A percentile compares a stretch with the other conserved stretches of the same genome.
phyloP scores from a whole-genome alignment of 352 stramenopile genomes.

The Phytophthora hibernalis region DNA sequence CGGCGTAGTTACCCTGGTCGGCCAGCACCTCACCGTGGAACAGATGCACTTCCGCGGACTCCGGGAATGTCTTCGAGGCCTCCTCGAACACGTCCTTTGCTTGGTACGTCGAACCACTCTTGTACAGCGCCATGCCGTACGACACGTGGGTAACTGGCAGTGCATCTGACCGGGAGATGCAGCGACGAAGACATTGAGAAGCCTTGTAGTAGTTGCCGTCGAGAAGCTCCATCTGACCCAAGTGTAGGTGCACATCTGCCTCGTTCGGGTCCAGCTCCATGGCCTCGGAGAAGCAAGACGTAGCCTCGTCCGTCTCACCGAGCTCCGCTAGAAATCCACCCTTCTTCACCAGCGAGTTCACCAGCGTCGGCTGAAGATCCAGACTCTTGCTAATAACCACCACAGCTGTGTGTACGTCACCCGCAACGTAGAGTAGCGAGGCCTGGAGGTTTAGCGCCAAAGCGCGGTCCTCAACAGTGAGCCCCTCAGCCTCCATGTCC shows the following conservation, averaged over 20 bases:
- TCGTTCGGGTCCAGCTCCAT: constrained; percentile 78
- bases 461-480: constrained; percentile 46
- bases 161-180: constrained; percentile 79
- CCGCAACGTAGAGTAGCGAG: constrained; percentile 82
- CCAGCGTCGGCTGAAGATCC: constrained; percentile 51
- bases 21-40: constrained; percentile 87
- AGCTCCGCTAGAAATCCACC: constrained; percentile 79
- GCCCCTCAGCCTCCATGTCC: constrained; percentile 47
- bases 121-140: constrained; percentile 90
- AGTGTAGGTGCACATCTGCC: constrained; percentile 80
- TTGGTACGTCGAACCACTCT: constrained; percentile 83
- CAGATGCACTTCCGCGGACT: constrained; percentile 78
- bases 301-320: constrained; percentile 69
- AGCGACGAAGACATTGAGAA: constrained; percentile 71
- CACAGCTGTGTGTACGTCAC: constrained; percentile 77
- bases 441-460: constrained; percentile 81
- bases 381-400: constrained; percentile 71
- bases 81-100: constrained; percentile 84
- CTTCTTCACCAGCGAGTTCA: constrained; percentile 86
- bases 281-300: constrained; percentile 67
- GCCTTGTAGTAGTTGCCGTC: constrained; percentile 79
- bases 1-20: constrained; percentile 83
- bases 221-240: constrained; percentile 84
- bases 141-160: constrained; percentile 80
- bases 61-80: constrained; percentile 65